A percentile compares a stretch with the other conserved stretches of the same genome.
Evolutionary conservation across 108 stramenopile genomes (phyloP).

Genomic region (Fragilaria crotonensis): DNA sequence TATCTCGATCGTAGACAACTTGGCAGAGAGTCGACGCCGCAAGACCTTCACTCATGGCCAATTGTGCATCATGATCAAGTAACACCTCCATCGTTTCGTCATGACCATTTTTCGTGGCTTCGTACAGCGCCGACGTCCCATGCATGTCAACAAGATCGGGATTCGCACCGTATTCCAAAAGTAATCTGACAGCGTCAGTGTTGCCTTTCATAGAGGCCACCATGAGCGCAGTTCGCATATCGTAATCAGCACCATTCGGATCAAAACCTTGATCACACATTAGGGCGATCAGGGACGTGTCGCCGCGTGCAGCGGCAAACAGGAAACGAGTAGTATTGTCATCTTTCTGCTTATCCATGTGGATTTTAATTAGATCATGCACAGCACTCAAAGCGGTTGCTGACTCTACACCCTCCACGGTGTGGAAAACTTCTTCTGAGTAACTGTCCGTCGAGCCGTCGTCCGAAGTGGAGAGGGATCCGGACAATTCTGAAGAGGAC

Average conservation of each 20-base stretch:
- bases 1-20: slow-evolving; percentile 39
- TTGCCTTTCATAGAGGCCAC: slow-evolving; percentile 33
- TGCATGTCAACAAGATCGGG: slow-evolving; percentile 24
- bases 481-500: no score
- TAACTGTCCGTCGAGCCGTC: no score
- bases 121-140: slow-evolving; percentile 25
- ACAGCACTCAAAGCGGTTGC: background rate
- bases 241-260: slow-evolving; percentile 29
- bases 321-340: slow-evolving; percentile 34
- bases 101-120: slow-evolving; percentile 28
- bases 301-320: slow-evolving; percentile 28
- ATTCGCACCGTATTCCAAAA: slow-evolving; percentile 20
- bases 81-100: slow-evolving; percentile 30
- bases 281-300: slow-evolving; percentile 12
- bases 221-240: slow-evolving; percentile 33
- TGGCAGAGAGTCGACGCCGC: slow-evolving; percentile 42
- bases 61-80: slow-evolving; percentile 22
- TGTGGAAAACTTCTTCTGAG: no score
- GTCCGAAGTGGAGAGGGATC: no score
- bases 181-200: slow-evolving; percentile 16
- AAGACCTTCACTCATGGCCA: slow-evolving; percentile 29
- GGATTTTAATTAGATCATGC: slow-evolving; percentile 29
- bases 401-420: no score
- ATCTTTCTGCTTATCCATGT: slow-evolving; percentile 32
- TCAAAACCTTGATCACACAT: slow-evolving; percentile 40